Conservation (phyloP, 2,329 filamentous ascomycete genomes). For the Beauveria scarabaeidicola region DNA sequence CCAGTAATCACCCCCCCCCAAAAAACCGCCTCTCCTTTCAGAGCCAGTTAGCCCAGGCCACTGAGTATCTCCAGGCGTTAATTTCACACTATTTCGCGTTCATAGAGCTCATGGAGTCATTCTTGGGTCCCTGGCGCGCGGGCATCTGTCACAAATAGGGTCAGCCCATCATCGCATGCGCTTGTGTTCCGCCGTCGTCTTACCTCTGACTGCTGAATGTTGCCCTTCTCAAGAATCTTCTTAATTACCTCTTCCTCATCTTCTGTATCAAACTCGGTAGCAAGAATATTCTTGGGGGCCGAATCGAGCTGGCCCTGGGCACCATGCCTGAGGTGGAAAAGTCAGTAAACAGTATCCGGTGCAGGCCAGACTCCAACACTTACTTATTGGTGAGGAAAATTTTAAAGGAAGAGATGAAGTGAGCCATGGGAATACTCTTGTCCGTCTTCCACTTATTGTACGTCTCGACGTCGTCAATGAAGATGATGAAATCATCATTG, state of each 20-base stretch:
- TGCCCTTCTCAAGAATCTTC: constrained; percentile 71
- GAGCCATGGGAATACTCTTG: constrained; percentile 66
- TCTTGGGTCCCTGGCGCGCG: constrained; percentile 43
- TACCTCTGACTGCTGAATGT: constrained; percentile 53
- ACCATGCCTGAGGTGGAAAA: constrained; percentile 56
- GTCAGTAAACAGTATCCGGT: constrained; percentile 12
- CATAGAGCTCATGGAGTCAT: constrained; percentile 41
- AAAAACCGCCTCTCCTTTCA: too few relatives aligned
- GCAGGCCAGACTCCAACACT: constrained; percentile 34
- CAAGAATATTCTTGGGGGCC: constrained; percentile 65
- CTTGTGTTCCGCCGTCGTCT: constrained; percentile 12
- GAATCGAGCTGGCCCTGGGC: constrained; percentile 69
- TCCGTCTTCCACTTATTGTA: constrained; percentile 79
- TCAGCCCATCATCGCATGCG: constrained; percentile 10
- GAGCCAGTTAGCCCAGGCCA: too few relatives aligned
- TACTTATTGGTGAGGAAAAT: constrained; percentile 87
- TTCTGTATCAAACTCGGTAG: constrained; percentile 79
- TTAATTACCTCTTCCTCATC: constrained; percentile 73
- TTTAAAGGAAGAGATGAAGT: constrained; percentile 84
- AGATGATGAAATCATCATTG: constrained; percentile 50
- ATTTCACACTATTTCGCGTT: constrained; percentile 28
- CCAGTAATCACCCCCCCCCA: not conserved
- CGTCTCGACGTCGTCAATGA: constrained; percentile 49
- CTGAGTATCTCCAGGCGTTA: too few relatives aligned
- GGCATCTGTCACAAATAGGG: constrained; percentile 32